These are phyloP conservation scores for Lathyrus sativus DNA, from an alignment of 306 rosid genomes.

Conservation along the genomic window DNA sequence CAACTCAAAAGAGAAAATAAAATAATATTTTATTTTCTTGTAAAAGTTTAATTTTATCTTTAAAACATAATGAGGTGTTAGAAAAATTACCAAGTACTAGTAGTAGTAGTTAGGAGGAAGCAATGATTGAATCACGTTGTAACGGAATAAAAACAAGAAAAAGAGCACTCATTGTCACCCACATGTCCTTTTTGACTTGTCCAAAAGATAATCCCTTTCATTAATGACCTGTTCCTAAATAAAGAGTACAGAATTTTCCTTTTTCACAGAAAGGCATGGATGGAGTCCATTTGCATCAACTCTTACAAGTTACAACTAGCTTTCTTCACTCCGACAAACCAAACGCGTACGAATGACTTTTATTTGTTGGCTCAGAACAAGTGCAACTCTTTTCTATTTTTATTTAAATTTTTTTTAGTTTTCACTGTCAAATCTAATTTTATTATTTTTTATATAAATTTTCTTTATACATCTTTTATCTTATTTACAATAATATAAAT, in stretches of 20 bases:
- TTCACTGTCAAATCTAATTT: too few relatives aligned
- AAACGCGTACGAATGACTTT: neutral
- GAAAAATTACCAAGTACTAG: neutral
- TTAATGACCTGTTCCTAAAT: constrained; percentile 27
- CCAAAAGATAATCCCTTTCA: constrained; percentile 42
- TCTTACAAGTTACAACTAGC: neutral
- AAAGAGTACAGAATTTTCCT: constrained; percentile 32
- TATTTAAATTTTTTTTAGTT: too few relatives aligned
- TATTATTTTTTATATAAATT: too few relatives aligned
- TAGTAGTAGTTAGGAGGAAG: neutral
- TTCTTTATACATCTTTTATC: neutral
- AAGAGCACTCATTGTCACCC: constrained; percentile 38
- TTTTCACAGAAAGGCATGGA: constrained; percentile 4
- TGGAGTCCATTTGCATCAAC: neutral
- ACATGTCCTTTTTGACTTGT: constrained; percentile 52
- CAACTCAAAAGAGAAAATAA: neutral
- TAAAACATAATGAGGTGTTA: constrained; percentile 12
- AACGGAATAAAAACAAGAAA: constrained; percentile 32
- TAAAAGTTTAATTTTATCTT: neutral
- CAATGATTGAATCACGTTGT: constrained; percentile 38
- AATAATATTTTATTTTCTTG: neutral
- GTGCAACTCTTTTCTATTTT: neutral
- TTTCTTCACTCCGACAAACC: neutral
- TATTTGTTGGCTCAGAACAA: constrained; percentile 9
- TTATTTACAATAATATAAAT: neutral